These are phyloP conservation scores for Pedinophyceae sp. DNA, from an alignment of 139 green algal genomes.

Conservation along the genomic window DNA sequence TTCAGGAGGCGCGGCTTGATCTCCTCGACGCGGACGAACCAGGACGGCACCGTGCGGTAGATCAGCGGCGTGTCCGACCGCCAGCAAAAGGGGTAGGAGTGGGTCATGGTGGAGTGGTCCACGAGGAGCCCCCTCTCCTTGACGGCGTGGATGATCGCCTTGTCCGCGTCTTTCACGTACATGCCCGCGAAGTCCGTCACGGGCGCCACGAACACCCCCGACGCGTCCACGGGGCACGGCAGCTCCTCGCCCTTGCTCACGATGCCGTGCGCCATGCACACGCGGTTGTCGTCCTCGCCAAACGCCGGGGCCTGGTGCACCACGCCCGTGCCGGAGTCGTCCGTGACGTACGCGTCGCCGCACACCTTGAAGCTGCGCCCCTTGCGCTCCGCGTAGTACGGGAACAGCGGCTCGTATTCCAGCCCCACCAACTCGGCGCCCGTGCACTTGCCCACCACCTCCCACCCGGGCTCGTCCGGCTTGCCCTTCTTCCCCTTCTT, in stretches of 20 bases:
- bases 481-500: constrained; percentile 58
- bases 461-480: constrained; percentile 19
- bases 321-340: constrained; percentile 83
- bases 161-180: constrained; percentile 86
- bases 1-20: constrained; percentile 76
- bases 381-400: constrained; percentile 66
- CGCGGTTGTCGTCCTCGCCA: constrained; percentile 93
- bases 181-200: constrained; percentile 65
- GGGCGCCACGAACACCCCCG: constrained; percentile 63
- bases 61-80: constrained; percentile 90
- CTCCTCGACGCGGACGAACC: constrained; percentile 83
- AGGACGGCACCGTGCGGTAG: constrained; percentile 82
- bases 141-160: constrained; percentile 72
- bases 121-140: constrained; percentile 71
- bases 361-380: constrained; percentile 53
- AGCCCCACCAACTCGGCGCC: constrained; percentile 66
- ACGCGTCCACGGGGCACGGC: constrained; percentile 76
- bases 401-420: constrained; percentile 86
- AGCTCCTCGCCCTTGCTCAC: constrained; percentile 58
- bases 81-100: constrained; percentile 98
- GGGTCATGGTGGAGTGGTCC: constrained; percentile 35
- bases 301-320: constrained; percentile 94
- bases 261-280: constrained; percentile 66
- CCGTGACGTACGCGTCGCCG: constrained; percentile 82
- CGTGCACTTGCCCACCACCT: constrained; percentile 24